Conservation (phyloP, 352 stramenopile genomes). For the Pythium brachiatum region DNA sequence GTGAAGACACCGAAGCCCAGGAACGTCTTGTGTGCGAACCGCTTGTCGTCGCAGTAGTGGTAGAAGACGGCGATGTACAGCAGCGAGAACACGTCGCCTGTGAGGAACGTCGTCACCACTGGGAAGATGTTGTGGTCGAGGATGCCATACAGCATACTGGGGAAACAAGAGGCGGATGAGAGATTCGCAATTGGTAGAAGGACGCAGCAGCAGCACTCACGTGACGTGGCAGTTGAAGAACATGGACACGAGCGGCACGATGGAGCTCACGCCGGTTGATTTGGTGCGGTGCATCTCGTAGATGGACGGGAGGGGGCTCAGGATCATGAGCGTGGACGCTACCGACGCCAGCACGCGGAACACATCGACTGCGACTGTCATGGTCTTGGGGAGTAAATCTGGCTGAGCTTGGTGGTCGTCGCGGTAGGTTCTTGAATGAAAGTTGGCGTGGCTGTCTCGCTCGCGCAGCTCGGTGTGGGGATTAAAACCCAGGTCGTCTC, state of each 20-base stretch:
- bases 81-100: conserved; percentile 17
- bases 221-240: conserved; percentile 24
- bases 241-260: conserved; percentile 23
- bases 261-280: conserved; percentile 17
- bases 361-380: conserved; percentile 20
- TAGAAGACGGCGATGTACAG: conserved; percentile 22
- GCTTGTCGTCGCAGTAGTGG: conserved; percentile 12
- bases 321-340: conserved; percentile 23
- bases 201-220: conserved; percentile 1
- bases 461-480: background rate
- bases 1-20: conserved; percentile 10
- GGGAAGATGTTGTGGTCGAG: conserved; percentile 24
- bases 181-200: background rate
- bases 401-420: background rate
- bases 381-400: conserved; percentile 1
- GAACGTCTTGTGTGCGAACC: conserved; percentile 14
- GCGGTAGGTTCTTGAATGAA: background rate
- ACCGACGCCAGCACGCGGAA: conserved; percentile 21
- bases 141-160: conserved; percentile 18
- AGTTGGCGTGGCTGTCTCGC: background rate
- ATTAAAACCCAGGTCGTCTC: background rate
- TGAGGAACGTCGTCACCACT: conserved; percentile 20
- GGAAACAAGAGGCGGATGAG: background rate
- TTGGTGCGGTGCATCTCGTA: conserved; percentile 17
- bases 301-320: conserved; percentile 20